Evolutionary conservation across 106 monocot species (phyloP).

Genomic region (Iris macrosiphon): DNA sequence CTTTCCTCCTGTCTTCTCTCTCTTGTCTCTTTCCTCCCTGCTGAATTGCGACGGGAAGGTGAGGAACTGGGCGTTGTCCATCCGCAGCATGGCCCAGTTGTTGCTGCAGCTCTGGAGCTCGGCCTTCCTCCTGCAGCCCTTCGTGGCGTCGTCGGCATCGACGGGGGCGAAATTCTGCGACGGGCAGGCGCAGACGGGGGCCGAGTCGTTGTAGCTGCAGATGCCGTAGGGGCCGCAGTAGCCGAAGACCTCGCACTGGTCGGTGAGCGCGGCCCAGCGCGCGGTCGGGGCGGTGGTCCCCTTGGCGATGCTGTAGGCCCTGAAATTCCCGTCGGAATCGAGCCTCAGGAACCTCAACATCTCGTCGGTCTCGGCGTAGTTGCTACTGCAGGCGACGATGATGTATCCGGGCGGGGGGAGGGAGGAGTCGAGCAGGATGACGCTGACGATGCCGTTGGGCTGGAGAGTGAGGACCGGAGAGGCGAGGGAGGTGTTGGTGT

Average conservation of each 20-base stretch:
- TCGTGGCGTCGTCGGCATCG: slow-evolving; percentile 25
- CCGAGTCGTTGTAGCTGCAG: slow-evolving; percentile 60
- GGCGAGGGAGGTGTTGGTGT: slow-evolving; percentile 31
- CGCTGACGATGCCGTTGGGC: slow-evolving; percentile 41
- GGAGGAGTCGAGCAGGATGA: slow-evolving; percentile 29
- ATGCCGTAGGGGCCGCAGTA: slow-evolving; percentile 82
- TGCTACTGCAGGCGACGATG: slow-evolving; percentile 76
- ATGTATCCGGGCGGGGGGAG: slow-evolving; percentile 24
- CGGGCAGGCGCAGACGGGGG: slow-evolving; percentile 69
- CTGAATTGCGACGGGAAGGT: slow-evolving; percentile 81
- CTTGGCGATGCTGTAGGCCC: slow-evolving; percentile 43
- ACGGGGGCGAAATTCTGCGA: slow-evolving; percentile 49
- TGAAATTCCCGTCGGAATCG: slow-evolving; percentile 73
- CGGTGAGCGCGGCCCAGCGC: slow-evolving; percentile 63
- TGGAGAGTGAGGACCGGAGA: slow-evolving; percentile 46
- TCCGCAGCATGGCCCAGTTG: slow-evolving; percentile 55
- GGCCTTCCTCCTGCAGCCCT: slow-evolving; percentile 42
- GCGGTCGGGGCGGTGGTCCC: slow-evolving; percentile 6
- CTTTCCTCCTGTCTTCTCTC: too few species aligned
- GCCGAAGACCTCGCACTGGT: slow-evolving; percentile 89
- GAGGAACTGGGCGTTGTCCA: slow-evolving; percentile 64
- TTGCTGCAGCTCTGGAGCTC: slow-evolving; percentile 46
- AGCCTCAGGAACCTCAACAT: slow-evolving; percentile 51
- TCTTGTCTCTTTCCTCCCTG: too few species aligned
- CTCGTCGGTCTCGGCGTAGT: slow-evolving; percentile 54